phyloP scores from a whole-genome alignment of 306 rosid genomes.

The Castanea mollissima region DNA sequence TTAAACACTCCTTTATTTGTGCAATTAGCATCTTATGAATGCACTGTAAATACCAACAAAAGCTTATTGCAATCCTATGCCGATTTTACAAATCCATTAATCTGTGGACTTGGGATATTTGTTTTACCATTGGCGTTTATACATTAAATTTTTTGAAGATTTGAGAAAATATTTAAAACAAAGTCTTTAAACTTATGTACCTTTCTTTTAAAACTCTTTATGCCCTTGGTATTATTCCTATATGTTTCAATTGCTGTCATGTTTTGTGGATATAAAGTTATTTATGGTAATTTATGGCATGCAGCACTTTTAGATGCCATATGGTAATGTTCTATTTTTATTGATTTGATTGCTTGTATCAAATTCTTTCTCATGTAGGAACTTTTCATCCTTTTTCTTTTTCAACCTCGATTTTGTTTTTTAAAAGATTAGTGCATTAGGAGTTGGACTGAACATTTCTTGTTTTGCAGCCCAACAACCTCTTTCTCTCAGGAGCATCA shows the following conservation, averaged over 20 bases:
- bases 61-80: neutral
- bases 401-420: neutral
- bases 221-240: constrained; percentile 1
- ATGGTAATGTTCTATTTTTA: constrained; percentile 30
- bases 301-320: constrained; percentile 83
- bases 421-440: neutral
- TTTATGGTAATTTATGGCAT: constrained; percentile 4
- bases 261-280: constrained; percentile 15
- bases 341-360: constrained; percentile 9
- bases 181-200: neutral
- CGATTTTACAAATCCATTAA: neutral
- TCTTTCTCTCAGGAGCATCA: constrained; percentile 90
- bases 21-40: neutral
- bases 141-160: neutral
- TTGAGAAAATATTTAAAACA: neutral
- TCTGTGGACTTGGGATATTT: neutral
- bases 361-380: constrained; percentile 10
- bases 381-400: constrained; percentile 1
- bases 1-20: neutral
- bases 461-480: constrained; percentile 74
- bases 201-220: neutral
- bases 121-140: neutral
- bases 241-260: constrained; percentile 21
- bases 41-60: neutral
- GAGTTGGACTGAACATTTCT: neutral